phyloP scores from a whole-genome alignment of 2,329 filamentous ascomycete genomes.

The Clarireedia hainanense region DNA sequence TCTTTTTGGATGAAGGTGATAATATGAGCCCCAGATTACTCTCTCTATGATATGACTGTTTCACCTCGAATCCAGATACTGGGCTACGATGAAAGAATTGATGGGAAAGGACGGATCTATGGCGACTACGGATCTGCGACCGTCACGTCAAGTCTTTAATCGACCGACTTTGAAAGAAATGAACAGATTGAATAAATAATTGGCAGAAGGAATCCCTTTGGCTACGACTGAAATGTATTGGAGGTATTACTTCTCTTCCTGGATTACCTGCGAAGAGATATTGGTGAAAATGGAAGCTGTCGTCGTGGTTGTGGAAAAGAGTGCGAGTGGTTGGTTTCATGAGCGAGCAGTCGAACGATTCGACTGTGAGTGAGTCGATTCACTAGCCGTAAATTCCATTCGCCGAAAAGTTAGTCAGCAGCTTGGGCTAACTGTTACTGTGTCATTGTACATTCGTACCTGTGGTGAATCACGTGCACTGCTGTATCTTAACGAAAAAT shows the following conservation, averaged over 20 bases:
- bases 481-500: too few species aligned
- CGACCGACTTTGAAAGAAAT: background rate
- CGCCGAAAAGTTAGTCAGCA: too few species aligned
- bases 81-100: conserved; percentile 10
- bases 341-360: too few species aligned
- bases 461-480: too few species aligned
- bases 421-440: too few species aligned
- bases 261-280: conserved; percentile 3
- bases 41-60: conserved; percentile 8
- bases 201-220: background rate
- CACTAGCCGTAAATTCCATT: too few species aligned
- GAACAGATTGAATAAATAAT: background rate
- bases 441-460: too few species aligned
- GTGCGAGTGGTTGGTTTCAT: too few species aligned
- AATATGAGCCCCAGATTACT: conserved; percentile 9
- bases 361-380: too few species aligned
- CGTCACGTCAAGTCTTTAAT: conserved; percentile 8
- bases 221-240: conserved; percentile 1
- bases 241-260: conserved; percentile 3
- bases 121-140: conserved; percentile 10
- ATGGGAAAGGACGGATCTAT: conserved; percentile 7
- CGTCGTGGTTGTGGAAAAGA: background rate
- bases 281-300: background rate
- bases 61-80: conserved; percentile 9
- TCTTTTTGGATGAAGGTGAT: background rate